phyloP scores from a whole-genome alignment of 176 grass and related monocot species.

The Oryza rufipogon region DNA sequence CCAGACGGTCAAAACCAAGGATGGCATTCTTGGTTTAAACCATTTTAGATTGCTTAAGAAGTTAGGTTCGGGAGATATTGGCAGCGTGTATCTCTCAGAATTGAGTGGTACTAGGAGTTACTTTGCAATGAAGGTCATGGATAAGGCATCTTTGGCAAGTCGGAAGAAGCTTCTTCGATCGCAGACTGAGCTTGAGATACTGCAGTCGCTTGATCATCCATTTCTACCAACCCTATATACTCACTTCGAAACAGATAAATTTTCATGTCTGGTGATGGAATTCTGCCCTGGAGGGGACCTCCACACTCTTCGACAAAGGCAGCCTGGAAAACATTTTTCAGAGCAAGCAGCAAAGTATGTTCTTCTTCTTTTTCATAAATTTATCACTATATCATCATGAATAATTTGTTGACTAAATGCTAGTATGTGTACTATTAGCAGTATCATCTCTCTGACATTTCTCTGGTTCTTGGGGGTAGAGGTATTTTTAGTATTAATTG shows the following conservation, averaged over 20 bases:
- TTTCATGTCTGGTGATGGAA: constrained; percentile 93
- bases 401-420: not conserved
- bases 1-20: constrained; percentile 63
- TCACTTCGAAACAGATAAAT: constrained; percentile 92
- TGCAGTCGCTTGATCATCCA: constrained; percentile 84
- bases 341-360: constrained; percentile 93
- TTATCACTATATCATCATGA: not conserved
- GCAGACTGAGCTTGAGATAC: constrained; percentile 84
- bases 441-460: not conserved
- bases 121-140: constrained; percentile 97
- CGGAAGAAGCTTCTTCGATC: constrained; percentile 90
- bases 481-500: not conserved
- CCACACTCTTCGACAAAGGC: constrained; percentile 84
- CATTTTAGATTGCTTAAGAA: constrained; percentile 87
- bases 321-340: constrained; percentile 84
- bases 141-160: constrained; percentile 80
- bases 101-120: constrained; percentile 77
- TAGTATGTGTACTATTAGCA: constrained; percentile 14
- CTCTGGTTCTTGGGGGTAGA: not conserved
- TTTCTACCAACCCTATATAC: constrained; percentile 92
- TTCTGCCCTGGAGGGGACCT: constrained; percentile 90
- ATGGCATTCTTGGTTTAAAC: constrained; percentile 70
- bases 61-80: constrained; percentile 80
- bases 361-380: constrained; percentile 15
- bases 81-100: constrained; percentile 87